Conservation (phyloP, 305 asterid genomes). For the Andrographis paniculata region DNA sequence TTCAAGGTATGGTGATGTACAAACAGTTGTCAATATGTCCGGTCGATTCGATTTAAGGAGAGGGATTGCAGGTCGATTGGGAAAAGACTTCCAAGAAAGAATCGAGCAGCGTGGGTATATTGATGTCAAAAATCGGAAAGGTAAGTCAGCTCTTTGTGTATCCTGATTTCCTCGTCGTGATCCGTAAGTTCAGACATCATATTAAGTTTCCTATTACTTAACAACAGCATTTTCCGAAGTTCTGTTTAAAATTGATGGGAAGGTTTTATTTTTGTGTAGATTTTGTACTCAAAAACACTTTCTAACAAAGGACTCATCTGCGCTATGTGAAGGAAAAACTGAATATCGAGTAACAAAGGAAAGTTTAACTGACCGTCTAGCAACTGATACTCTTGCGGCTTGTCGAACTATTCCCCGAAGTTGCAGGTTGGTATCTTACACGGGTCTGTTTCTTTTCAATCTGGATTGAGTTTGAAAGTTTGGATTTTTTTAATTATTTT, state of each 20-base stretch:
- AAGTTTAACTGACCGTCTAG: constrained; percentile 68
- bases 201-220: too few species aligned
- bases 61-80: constrained; percentile 91
- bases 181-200: too few species aligned
- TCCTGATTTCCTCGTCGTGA: not conserved
- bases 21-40: constrained; percentile 54
- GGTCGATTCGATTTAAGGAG: constrained; percentile 68
- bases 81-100: constrained; percentile 49
- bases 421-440: constrained; percentile 75
- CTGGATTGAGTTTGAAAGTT: too few species aligned
- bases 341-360: constrained; percentile 70
- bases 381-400: constrained; percentile 54
- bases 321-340: constrained; percentile 33
- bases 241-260: not conserved
- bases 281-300: not conserved
- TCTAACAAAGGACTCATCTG: not conserved
- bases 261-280: not conserved
- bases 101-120: constrained; percentile 54
- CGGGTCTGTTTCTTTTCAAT: too few species aligned
- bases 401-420: constrained; percentile 42
- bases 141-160: constrained; percentile 18
- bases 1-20: constrained; percentile 45
- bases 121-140: constrained; percentile 64
- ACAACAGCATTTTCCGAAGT: too few species aligned
- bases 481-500: too few species aligned